A percentile compares a stretch with the other conserved stretches of the same genome.
Evolutionary conservation across 2,329 filamentous ascomycete genomes (phyloP).

Genomic region (Exophiala phaeomuriformis): DNA sequence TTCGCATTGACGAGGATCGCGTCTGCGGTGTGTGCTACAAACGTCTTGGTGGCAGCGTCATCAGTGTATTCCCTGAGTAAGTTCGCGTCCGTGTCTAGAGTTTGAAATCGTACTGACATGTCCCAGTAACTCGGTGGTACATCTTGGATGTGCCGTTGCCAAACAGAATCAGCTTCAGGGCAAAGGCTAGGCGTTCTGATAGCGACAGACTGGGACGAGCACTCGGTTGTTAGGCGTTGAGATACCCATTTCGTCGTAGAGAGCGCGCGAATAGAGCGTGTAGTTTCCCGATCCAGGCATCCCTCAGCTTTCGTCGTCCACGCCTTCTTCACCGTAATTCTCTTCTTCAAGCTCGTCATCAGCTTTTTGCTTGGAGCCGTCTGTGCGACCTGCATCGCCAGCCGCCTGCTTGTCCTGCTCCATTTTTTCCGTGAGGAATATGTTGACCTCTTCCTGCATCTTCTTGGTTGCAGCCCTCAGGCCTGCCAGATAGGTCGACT

Average conservation of each 20-base stretch:
- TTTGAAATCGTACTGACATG: conserved; percentile 3
- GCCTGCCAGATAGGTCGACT: conserved; percentile 48
- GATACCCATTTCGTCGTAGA: conserved; percentile 22
- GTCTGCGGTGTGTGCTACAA: conserved; percentile 93
- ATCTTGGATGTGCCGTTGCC: conserved; percentile 66
- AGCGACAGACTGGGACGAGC: neutral
- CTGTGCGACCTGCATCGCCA: conserved; percentile 20
- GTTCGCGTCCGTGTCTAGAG: conserved; percentile 28
- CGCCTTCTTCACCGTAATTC: conserved; percentile 8
- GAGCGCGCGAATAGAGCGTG: neutral
- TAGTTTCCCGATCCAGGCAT: neutral
- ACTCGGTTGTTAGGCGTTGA: conserved; percentile 15
- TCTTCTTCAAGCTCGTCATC: conserved; percentile 48
- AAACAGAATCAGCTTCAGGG: conserved; percentile 28
- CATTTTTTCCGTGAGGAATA: conserved; percentile 55
- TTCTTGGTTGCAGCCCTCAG: conserved; percentile 44
- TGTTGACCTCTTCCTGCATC: conserved; percentile 53
- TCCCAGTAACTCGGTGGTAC: conserved; percentile 55
- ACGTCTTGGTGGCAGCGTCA: conserved; percentile 80
- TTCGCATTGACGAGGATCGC: conserved; percentile 77
- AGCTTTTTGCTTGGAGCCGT: conserved; percentile 37
- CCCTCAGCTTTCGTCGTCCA: conserved; percentile 32
- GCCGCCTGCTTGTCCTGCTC: conserved; percentile 48
- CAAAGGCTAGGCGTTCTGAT: conserved; percentile 17
- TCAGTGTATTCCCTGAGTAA: conserved; percentile 80